Evolutionary conservation across 352 stramenopile genomes (phyloP), one percentile per base, ranked within the genome.

Genomic region (Phytopythium delawarense): DNA sequence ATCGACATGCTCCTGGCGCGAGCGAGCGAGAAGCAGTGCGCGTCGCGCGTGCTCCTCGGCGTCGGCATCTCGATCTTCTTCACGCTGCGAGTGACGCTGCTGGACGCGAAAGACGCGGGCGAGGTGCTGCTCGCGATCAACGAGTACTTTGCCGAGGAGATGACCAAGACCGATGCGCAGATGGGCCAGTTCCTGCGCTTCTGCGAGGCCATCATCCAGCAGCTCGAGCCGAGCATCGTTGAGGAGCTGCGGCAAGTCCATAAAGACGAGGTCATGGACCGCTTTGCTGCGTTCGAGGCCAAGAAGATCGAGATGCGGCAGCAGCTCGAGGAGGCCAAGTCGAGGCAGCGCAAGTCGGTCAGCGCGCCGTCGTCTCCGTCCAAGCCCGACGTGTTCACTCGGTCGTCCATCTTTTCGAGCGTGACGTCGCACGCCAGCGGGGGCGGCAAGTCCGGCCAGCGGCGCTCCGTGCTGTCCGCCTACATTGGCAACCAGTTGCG

Each of bases 231-330:
- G 11, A 76, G 87, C 2, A 87, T 89, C 40, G 83, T 94, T 2
- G 76, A 89, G 48, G 74, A 88, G 53, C 85, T 91, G 52, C 79
- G 85, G 1, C 62, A 78, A 21, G 74, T 91, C n/a, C 83, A 94
- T 61, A 88, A 88, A 61, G 83, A 89, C 53, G 81, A 91, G 71
- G 83, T 92, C 23, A 89, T 92, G 79, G 85, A 91, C 51, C 72
- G 77, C 5, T 91, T 91, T 54, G 81, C 78, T 25, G 78, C 81
- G 11, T 91, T 90, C 57, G 81, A 91, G 65, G 81, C 85, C 46
- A 92, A 91, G 65, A 94, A 92, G 65, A 91, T 89, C 56, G 83
- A 92, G 55, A 90, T 94, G 84, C 76, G 84, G 28, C 80, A 91
- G 46, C 84, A 93, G 61, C 76, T 91, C 57, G 81, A 92, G 62